Conservation (phyloP, 768 basidiomycete species). For the Exidia glandulosa region DNA sequence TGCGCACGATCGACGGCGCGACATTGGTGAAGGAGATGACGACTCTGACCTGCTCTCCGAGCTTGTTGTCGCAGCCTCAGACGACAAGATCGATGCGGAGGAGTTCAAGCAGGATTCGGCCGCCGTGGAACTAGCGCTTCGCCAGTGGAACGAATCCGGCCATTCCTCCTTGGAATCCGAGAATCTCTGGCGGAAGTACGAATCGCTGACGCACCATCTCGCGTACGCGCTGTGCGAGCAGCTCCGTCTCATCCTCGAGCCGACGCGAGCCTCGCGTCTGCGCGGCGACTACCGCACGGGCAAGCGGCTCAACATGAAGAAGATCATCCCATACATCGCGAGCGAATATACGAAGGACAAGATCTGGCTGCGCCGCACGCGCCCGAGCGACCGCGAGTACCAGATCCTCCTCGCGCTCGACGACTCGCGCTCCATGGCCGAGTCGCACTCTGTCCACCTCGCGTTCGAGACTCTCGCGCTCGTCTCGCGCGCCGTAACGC, state of each 20-base stretch:
- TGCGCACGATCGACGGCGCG: background rate
- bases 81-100: slow-evolving; percentile 19
- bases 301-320: slow-evolving; percentile 97
- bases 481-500: slow-evolving; percentile 80
- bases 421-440: slow-evolving; percentile 95
- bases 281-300: slow-evolving; percentile 97
- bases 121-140: slow-evolving; percentile 40
- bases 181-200: slow-evolving; percentile 86
- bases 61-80: slow-evolving; percentile 31
- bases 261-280: slow-evolving; percentile 85
- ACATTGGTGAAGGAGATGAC: slow-evolving; percentile 5
- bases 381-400: slow-evolving; percentile 89
- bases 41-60: slow-evolving; percentile 36
- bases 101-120: slow-evolving; percentile 14
- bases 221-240: slow-evolving; percentile 92
- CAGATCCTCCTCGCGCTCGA: slow-evolving; percentile 91
- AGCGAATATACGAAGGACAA: slow-evolving; percentile 99
- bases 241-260: slow-evolving; percentile 89
- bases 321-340: slow-evolving; percentile 95
- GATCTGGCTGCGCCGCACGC: slow-evolving; percentile 93
- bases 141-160: slow-evolving; percentile 50
- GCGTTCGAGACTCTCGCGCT: slow-evolving; percentile 90
- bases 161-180: slow-evolving; percentile 48
- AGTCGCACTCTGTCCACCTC: slow-evolving; percentile 82
- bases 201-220: slow-evolving; percentile 80